These are phyloP conservation scores for Pichia californica DNA, from an alignment of 805 yeast genomes.

Conservation along the genomic window DNA sequence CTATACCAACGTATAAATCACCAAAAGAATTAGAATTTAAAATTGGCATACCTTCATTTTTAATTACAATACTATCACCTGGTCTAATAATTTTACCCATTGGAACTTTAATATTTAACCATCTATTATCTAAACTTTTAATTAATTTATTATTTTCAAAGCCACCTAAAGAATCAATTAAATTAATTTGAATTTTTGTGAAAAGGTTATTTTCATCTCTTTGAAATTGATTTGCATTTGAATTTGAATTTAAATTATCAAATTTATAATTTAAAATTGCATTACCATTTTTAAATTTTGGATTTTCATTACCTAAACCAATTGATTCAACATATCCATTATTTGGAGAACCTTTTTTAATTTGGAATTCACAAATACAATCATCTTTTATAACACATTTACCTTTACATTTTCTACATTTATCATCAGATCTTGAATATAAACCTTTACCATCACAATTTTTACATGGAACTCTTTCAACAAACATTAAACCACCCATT, in stretches of 20 bases:
- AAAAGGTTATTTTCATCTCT: constrained; percentile 56
- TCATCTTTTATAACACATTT: constrained; percentile 53
- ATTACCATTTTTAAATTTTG: constrained; percentile 67
- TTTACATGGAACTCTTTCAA: constrained; percentile 53
- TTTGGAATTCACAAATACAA: constrained; percentile 68
- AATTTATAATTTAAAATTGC: constrained; percentile 56
- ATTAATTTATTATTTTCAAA: constrained; percentile 55
- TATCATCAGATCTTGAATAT: constrained; percentile 54
- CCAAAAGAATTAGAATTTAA: constrained; percentile 38
- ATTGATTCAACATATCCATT: constrained; percentile 55
- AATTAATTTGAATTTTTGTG: constrained; percentile 51
- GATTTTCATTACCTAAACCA: constrained; percentile 73
- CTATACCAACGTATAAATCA: constrained; percentile 62
- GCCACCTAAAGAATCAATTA: constrained; percentile 83
- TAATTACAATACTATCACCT: constrained; percentile 56
- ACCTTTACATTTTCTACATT: constrained; percentile 75
- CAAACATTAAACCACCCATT: constrained; percentile 71
- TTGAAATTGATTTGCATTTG: constrained; percentile 29
- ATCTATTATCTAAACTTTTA: constrained; percentile 76
- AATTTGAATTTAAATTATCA: constrained; percentile 27
- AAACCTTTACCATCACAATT: constrained; percentile 69
- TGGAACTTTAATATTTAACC: constrained; percentile 56
- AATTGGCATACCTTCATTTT: constrained; percentile 82
- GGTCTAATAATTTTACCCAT: constrained; percentile 80
- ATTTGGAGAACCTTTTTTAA: constrained; percentile 62